Base-by-base conservation (phyloP, 352 stramenopile species). In the Stephanocyclus meneghinianus region DNA sequence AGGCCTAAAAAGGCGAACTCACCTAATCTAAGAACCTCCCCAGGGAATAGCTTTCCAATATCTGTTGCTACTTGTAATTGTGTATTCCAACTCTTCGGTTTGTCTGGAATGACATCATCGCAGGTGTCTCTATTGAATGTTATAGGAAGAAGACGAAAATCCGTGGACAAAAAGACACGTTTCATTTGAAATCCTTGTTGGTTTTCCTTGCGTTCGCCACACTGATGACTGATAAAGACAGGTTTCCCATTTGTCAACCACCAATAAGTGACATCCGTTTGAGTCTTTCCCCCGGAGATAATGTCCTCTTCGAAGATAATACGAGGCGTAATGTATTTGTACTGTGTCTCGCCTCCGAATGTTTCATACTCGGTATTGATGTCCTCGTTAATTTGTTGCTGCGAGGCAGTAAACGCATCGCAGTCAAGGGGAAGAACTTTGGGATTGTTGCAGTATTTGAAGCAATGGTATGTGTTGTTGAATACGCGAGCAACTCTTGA, bases 201-300 rank as follows among this genome's bases (percentile, higher is more conserved):
- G n/a, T 37, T 35, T 37, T 55, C 13, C 15, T 15, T 10, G 4
- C 10, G 56, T 56, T 42, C 16, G 13, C 42, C 42, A 32, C 61
- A 70, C 56, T 70, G 61, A 13, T 70, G 61, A 26, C 61, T 70
- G 42, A 70, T 26, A 5, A 56, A 70, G 7, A 70, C 35, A 37
- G 61, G 61, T 32, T 26, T 16, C 30, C 61, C 61, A 44, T 56
- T 32, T 18, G 42, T 32, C 42, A 70, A 11, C 61, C 61, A 70
- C 61, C 61, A 70, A 70, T 56, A 70, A 2, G 61, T 70, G 4
- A 70, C 61, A 57, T 70, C 61, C 15, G 61, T 70, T 16, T 70
- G 11, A 26, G 61, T 70, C 32, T 70, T 70, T 21, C 61, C 61
- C 7, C 61, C 61, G 3, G 61, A 70, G 35, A 70, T 70, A 8